phyloP scores from a whole-genome alignment of 805 yeast species.

The Candida piceae region DNA sequence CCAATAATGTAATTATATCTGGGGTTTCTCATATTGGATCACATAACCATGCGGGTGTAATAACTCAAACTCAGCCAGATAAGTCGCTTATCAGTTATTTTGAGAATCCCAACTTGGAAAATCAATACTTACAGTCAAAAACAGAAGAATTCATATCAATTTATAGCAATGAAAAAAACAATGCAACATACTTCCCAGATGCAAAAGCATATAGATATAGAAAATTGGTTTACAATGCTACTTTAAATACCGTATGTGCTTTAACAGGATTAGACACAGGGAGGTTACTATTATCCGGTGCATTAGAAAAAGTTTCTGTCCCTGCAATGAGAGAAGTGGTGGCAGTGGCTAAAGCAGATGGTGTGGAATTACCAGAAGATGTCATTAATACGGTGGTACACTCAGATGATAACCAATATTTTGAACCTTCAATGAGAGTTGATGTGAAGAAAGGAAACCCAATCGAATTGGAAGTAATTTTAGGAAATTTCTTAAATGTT shows the following conservation, averaged over 20 bases:
- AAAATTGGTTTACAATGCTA: conserved; percentile 66
- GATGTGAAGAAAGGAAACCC: conserved; percentile 59
- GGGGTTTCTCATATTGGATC: conserved; percentile 65
- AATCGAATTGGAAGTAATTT: conserved; percentile 65
- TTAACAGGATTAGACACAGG: conserved; percentile 58
- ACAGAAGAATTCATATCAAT: conserved; percentile 41
- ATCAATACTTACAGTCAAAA: conserved; percentile 29
- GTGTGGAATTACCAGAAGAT: conserved; percentile 45
- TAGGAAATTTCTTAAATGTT: conserved; percentile 56
- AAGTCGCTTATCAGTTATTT: conserved; percentile 46
- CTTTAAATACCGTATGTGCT: conserved; percentile 58
- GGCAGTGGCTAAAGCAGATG: conserved; percentile 66
- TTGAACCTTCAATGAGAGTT: conserved; percentile 67
- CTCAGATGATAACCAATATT: conserved; percentile 52
- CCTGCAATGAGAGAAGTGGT: conserved; percentile 69
- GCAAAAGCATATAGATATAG: conserved; percentile 53
- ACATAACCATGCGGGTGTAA: conserved; percentile 43
- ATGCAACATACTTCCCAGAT: conserved; percentile 35
- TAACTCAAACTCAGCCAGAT: conserved; percentile 45
- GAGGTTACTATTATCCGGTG: conserved; percentile 42
- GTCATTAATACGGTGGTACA: conserved; percentile 46
- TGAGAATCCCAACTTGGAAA: conserved; percentile 33
- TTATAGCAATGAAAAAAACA: conserved; percentile 41
- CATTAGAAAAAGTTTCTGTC: conserved; percentile 33
- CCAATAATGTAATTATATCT: conserved; percentile 47